A percentile compares a stretch with the other conserved stretches of the same genome.
Evolutionary conservation across 2,329 filamentous ascomycete genomes (phyloP).

Genomic region (Ophiognomonia clavigignenti-juglandacearum): DNA sequence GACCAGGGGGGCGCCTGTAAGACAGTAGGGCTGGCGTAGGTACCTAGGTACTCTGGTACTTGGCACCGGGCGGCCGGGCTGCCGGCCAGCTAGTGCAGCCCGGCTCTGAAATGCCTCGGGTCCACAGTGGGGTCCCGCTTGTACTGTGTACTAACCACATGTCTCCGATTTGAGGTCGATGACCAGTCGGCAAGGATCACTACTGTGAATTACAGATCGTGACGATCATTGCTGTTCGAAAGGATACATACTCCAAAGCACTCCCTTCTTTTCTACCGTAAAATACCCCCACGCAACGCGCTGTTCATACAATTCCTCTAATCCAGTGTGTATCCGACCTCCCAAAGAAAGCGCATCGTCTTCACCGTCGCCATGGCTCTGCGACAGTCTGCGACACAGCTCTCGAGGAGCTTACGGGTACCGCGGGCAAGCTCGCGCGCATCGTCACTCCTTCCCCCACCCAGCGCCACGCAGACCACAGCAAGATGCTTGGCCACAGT

Average conservation of each 20-base stretch:
- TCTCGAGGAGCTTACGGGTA: conserved; percentile 30
- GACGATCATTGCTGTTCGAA: neutral
- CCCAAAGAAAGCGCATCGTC: too few species aligned
- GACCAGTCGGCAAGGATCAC: conserved; percentile 8
- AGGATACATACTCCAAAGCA: conserved; percentile 5
- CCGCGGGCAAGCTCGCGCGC: conserved; percentile 17
- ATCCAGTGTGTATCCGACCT: too few species aligned
- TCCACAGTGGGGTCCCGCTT: conserved; percentile 9
- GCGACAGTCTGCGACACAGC: conserved; percentile 32
- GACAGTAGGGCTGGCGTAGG: too few species aligned
- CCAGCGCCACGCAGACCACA: conserved; percentile 32
- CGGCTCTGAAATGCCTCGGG: too few species aligned
- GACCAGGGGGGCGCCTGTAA: too few species aligned
- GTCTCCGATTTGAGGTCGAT: neutral
- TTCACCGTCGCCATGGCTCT: conserved; percentile 27
- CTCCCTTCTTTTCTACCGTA: too few species aligned
- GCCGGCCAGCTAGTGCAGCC: too few species aligned
- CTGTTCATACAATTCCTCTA: too few species aligned
- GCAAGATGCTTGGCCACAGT: conserved; percentile 52
- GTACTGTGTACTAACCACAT: neutral
- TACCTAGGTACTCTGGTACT: too few species aligned
- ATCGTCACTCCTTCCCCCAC: conserved; percentile 21
- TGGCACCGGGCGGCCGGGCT: too few species aligned
- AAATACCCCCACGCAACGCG: too few species aligned
- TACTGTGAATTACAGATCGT: neutral